These are phyloP conservation scores for Yamadazyma nakazawae DNA, from an alignment of 805 yeast genomes.

Conservation along the genomic window DNA sequence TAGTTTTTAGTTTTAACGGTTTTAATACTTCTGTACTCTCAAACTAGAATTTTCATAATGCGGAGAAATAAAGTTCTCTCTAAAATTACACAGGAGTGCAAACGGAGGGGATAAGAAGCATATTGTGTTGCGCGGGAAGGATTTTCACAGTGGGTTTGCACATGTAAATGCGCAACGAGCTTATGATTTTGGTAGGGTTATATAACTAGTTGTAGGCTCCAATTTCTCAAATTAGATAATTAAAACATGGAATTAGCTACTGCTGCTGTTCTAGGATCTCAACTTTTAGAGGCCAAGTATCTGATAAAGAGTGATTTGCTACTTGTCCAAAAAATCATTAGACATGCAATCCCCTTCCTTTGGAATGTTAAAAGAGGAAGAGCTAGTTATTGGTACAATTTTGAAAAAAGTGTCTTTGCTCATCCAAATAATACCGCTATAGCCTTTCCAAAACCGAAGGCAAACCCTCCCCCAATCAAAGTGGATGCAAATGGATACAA, in stretches of 20 bases:
- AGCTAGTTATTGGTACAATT: slow-evolving; percentile 67
- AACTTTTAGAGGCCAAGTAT: slow-evolving; percentile 46
- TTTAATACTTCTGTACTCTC: no score
- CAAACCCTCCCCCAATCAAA: slow-evolving; percentile 23
- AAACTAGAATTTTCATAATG: not conserved
- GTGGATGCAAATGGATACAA: slow-evolving; percentile 33
- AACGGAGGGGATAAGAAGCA: not conserved
- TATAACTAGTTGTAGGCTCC: not conserved
- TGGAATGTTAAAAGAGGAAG: slow-evolving; percentile 33
- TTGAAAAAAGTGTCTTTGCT: slow-evolving; percentile 53
- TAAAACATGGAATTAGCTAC: slow-evolving; percentile 32
- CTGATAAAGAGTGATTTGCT: slow-evolving; percentile 52
- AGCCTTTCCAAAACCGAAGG: slow-evolving; percentile 53
- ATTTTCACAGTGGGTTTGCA: not conserved
- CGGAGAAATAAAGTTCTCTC: slow-evolving; percentile 4
- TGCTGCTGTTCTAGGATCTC: slow-evolving; percentile 43
- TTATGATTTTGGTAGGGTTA: slow-evolving; percentile 7
- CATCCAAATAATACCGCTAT: slow-evolving; percentile 57
- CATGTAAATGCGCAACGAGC: slow-evolving; percentile 3
- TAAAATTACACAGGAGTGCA: not conserved
- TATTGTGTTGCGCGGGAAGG: not conserved
- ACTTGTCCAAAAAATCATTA: slow-evolving; percentile 43
- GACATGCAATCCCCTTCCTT: slow-evolving; percentile 40
- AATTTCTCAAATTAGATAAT: not conserved
- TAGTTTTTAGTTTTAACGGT: no score